These are phyloP conservation scores for Lentinula sp. DNA, from an alignment of 768 basidiomycete species.

Conservation along the genomic window DNA sequence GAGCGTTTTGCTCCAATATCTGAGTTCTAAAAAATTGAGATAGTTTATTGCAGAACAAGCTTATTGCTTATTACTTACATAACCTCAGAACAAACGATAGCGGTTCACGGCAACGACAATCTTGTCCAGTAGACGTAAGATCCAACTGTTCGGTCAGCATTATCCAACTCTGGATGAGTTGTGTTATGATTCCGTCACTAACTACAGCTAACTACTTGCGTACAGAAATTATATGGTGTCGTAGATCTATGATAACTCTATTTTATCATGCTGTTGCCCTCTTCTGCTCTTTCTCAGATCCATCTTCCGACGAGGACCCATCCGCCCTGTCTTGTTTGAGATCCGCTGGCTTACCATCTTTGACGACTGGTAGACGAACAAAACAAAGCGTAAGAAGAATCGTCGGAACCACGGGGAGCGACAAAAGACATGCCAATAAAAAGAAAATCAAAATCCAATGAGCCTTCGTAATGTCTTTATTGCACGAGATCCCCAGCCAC, in stretches of 20 bases:
- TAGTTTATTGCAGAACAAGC: background rate
- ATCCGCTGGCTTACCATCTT: background rate
- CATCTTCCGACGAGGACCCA: slow-evolving; percentile 28
- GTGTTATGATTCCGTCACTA: slow-evolving; percentile 4
- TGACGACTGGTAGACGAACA: slow-evolving; percentile 3
- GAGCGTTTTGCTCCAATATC: background rate
- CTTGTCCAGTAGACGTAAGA: background rate
- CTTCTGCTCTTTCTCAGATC: slow-evolving; percentile 38
- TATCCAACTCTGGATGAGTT: slow-evolving; percentile 7
- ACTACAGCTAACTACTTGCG: background rate
- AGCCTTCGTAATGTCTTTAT: slow-evolving; percentile 65
- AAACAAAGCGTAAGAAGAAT: background rate
- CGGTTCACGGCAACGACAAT: background rate
- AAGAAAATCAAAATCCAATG: slow-evolving; percentile 62
- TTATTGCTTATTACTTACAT: too few species aligned
- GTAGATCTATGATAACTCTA: slow-evolving; percentile 10
- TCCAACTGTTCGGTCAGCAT: background rate
- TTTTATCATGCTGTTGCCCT: slow-evolving; percentile 40
- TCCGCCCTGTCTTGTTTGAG: slow-evolving; percentile 18
- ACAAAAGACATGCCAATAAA: slow-evolving; percentile 42
- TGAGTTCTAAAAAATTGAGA: background rate
- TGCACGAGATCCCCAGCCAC: slow-evolving; percentile 65
- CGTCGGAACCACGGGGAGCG: slow-evolving; percentile 14
- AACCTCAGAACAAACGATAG: background rate
- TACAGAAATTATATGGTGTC: slow-evolving; percentile 7